phyloP scores from a whole-genome alignment of 1,139 yeast species.

The Protomyces macrosporus region DNA sequence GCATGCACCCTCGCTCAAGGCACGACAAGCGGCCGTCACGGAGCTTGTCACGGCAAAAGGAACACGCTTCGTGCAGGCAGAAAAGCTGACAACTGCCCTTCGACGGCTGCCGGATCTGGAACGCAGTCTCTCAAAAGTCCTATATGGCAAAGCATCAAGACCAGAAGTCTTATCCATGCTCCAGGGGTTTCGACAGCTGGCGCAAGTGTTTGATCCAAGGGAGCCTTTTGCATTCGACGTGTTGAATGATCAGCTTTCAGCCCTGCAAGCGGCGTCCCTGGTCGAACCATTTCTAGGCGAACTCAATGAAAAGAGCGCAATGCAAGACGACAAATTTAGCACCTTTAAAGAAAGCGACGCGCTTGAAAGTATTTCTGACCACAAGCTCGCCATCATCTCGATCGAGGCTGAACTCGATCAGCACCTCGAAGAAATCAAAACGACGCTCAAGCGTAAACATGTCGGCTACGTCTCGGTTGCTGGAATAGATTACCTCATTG shows the following conservation, averaged over 20 bases:
- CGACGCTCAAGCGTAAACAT: constrained; percentile 52
- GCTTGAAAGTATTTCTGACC: constrained; percentile 44
- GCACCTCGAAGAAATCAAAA: constrained; percentile 49
- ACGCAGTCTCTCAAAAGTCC: constrained; percentile 58
- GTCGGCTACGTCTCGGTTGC: constrained; percentile 53
- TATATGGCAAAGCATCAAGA: constrained; percentile 59
- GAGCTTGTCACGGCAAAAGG: constrained; percentile 46
- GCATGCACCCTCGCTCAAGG: constrained; percentile 49
- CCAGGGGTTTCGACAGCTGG: constrained; percentile 37
- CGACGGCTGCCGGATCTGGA: constrained; percentile 60
- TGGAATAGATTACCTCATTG: constrained; percentile 66
- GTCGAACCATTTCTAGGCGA: constrained; percentile 45
- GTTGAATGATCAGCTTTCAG: constrained; percentile 32
- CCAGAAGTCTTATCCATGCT: constrained; percentile 62
- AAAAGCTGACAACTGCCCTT: constrained; percentile 48
- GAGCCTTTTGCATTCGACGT: constrained; percentile 36
- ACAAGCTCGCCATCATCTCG: constrained; percentile 31
- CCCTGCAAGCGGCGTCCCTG: constrained; percentile 32
- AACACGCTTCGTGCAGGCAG: constrained; percentile 41
- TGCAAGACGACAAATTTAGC: constrained; percentile 47
- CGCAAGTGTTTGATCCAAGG: constrained; percentile 32
- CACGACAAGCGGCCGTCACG: constrained; percentile 59
- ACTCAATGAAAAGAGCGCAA: constrained; percentile 56
- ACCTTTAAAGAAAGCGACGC: constrained; percentile 36
- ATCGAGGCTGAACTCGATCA: constrained; percentile 45